A percentile compares a stretch with the other conserved stretches of the same genome.
Conservation (phyloP, 164 flowering plant species). For the Magnolia kwangsiensis region DNA sequence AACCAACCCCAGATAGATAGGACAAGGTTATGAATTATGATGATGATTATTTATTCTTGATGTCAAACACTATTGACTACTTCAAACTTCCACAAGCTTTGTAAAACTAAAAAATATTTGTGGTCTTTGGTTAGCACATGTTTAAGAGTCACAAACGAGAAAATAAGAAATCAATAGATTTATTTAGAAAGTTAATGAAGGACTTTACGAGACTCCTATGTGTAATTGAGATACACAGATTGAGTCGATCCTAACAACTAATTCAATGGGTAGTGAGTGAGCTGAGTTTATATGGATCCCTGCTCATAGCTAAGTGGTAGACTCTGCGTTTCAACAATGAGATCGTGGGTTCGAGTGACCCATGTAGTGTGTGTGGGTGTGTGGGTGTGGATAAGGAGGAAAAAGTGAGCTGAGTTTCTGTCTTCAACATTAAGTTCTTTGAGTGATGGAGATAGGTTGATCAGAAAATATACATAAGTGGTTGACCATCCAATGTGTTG, state of each 20-base stretch:
- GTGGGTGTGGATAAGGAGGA: too few species aligned
- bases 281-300: neutral
- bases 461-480: neutral
- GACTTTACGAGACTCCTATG: neutral
- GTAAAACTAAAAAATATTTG: neutral
- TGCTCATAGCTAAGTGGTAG: neutral
- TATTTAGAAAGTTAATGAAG: neutral
- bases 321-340: too few species aligned
- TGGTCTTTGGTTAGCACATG: neutral
- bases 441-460: neutral
- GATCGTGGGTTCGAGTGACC: too few species aligned
- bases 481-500: neutral
- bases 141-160: neutral
- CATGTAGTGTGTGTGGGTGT: too few species aligned
- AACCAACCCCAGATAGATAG: too few species aligned
- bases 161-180: neutral
- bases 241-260: neutral
- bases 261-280: neutral
- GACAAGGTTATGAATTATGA: too few species aligned
- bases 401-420: neutral
- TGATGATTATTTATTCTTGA: too few species aligned
- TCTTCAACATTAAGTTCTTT: neutral
- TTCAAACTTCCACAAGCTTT: neutral
- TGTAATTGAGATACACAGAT: neutral
- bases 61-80: neutral